phyloP scores from a whole-genome alignment of 2,329 filamentous ascomycete species.

The Penicillium sp. region DNA sequence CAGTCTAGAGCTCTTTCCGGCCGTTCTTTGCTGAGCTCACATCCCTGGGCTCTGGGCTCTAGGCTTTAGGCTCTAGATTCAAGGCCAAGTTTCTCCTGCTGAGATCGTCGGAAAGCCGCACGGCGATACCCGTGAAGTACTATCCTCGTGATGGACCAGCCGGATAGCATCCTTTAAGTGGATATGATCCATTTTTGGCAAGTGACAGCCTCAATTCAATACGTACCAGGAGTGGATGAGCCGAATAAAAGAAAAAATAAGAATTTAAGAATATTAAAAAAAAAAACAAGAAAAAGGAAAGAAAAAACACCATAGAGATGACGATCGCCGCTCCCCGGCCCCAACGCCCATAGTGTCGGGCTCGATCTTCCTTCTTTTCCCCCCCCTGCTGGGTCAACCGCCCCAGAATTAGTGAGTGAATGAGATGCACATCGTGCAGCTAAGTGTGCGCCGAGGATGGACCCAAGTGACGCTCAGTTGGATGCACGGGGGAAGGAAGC shows the following conservation, averaged over 20 bases:
- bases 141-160: neutral
- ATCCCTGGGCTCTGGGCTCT: neutral
- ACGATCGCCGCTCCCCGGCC: slow-evolving; percentile 21
- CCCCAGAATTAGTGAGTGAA: slow-evolving; percentile 8
- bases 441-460: neutral
- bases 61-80: neutral
- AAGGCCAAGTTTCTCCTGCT: neutral
- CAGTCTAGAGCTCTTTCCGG: neutral
- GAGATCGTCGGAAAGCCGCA: slow-evolving; percentile 1
- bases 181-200: neutral
- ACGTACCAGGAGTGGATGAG: slow-evolving; percentile 7
- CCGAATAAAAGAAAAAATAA: neutral
- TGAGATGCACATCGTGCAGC: neutral
- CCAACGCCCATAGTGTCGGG: slow-evolving; percentile 21
- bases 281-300: neutral
- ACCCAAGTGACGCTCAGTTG: neutral
- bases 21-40: neutral
- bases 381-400: slow-evolving; percentile 16
- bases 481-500: neutral
- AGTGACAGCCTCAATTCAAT: slow-evolving; percentile 8
- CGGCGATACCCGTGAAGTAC: neutral
- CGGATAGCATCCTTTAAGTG: slow-evolving; percentile 11
- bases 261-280: no score
- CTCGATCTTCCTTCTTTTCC: slow-evolving; percentile 20
- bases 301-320: slow-evolving; percentile 5